Evolutionary conservation across 1,284 basidiomycete genomes (phyloP).

Genomic region (Heterobasidion annosum): DNA sequence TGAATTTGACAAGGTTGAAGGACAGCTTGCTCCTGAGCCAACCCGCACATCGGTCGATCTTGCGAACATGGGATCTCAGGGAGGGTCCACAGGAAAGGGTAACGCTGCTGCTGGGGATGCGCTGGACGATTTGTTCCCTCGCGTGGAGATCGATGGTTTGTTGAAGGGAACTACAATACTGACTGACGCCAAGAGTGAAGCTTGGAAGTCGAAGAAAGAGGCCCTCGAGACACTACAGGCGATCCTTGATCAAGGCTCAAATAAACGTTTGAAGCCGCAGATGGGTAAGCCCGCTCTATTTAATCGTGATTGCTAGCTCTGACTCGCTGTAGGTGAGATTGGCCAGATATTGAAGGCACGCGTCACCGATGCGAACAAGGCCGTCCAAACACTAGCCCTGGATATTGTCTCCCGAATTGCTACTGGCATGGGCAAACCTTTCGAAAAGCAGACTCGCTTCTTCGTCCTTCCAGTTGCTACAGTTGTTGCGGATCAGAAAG

Average conservation of each 20-base stretch:
- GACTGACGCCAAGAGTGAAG: constrained; percentile 80
- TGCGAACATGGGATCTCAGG: constrained; percentile 32
- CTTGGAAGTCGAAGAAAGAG: constrained; percentile 98
- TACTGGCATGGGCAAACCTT: constrained; percentile 89
- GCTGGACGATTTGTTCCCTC: constrained; percentile 90
- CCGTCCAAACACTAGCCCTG: constrained; percentile 85
- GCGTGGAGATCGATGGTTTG: constrained; percentile 87
- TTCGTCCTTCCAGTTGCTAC: constrained; percentile 75
- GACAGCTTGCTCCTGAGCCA: constrained; percentile 73
- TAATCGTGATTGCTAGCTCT: constrained; percentile 1
- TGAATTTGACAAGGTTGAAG: constrained; percentile 94
- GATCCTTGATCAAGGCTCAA: constrained; percentile 82
- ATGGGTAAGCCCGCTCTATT: constrained; percentile 58
- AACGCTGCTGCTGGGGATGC: constrained; percentile 43
- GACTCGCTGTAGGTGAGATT: constrained; percentile 65
- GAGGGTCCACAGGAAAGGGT: constrained; percentile 28
- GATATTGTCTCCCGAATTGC: constrained; percentile 89
- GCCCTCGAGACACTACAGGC: constrained; percentile 82
- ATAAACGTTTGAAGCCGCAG: constrained; percentile 85
- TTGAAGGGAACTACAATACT: constrained; percentile 82
- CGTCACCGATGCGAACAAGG: constrained; percentile 89
- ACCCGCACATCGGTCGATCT: constrained; percentile 72
- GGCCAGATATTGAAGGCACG: constrained; percentile 83
- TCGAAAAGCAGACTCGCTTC: constrained; percentile 82
- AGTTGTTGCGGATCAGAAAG: constrained; percentile 91